Percentiles rank a stretch among this genome's conserved stretches.
Evolutionary conservation across 2,329 filamentous ascomycete genomes (phyloP).

Genomic region (Clonostachys rhizophaga): DNA sequence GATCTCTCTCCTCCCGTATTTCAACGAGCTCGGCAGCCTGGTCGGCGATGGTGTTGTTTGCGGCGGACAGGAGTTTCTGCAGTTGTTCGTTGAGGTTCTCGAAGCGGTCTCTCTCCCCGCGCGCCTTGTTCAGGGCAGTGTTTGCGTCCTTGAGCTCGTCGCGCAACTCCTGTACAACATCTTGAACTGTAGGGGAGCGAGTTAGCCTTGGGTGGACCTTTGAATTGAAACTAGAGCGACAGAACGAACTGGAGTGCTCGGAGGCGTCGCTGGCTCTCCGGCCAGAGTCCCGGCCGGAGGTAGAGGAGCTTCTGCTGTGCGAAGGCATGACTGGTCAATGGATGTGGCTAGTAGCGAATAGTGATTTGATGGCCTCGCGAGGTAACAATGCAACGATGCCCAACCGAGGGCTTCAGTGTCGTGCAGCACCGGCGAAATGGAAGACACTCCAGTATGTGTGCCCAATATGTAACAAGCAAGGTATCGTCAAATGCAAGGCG

Average conservation of each 20-base stretch:
- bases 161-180: constrained; percentile 5
- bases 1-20: constrained; percentile 13
- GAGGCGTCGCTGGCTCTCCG: background rate
- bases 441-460: no score
- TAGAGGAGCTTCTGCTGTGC: background rate
- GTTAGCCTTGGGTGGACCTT: no score
- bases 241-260: background rate
- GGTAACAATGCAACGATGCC: no score
- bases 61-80: constrained; percentile 19
- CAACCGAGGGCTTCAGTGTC: no score
- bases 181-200: background rate
- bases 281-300: background rate
- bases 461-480: no score
- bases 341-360: background rate
- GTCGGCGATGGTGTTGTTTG: constrained; percentile 1
- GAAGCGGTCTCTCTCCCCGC: constrained; percentile 13
- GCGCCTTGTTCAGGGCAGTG: constrained; percentile 14
- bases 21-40: constrained; percentile 2
- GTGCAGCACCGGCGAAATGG: no score
- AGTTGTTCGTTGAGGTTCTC: constrained; percentile 16
- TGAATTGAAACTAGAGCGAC: no score
- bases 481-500: no score
- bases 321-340: constrained; percentile 1
- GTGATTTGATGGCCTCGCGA: no score
- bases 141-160: constrained; percentile 11